phyloP scores from a whole-genome alignment of 2,329 filamentous ascomycete genomes.

The Plenodomus biglobosus region DNA sequence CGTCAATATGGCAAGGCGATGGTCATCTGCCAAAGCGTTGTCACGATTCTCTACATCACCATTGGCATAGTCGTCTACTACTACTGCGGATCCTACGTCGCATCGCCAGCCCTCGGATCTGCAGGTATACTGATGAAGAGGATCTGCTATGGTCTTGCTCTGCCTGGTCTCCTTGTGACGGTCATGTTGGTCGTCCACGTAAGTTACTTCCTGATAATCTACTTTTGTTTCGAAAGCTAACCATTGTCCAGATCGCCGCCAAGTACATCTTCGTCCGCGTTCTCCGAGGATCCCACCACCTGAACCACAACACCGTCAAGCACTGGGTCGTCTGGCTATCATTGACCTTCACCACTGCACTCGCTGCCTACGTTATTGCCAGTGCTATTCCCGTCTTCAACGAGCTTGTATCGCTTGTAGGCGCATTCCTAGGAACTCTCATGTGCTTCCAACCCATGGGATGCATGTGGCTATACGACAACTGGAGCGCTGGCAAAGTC shows the following conservation, averaged over 20 bases:
- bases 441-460: conserved; percentile 34
- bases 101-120: conserved; percentile 65
- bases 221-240: not conserved
- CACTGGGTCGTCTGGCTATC: conserved; percentile 32
- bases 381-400: conserved; percentile 32
- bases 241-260: conserved; percentile 19
- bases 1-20: conserved; percentile 62
- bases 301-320: conserved; percentile 41
- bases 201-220: no score
- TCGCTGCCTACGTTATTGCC: conserved; percentile 29
- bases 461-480: conserved; percentile 34
- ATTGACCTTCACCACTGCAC: conserved; percentile 20
- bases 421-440: conserved; percentile 29
- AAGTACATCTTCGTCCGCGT: conserved; percentile 63
- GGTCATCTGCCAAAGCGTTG: conserved; percentile 59
- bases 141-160: conserved; percentile 66
- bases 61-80: conserved; percentile 67
- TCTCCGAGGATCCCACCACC: conserved; percentile 68
- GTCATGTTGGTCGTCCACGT: conserved; percentile 26
- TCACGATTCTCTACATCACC: conserved; percentile 62
- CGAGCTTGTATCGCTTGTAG: conserved; percentile 29
- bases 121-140: conserved; percentile 58
- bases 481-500: conserved; percentile 19
- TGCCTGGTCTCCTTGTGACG: conserved; percentile 49
- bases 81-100: conserved; percentile 61